Evolutionary conservation across 179 eudicot genomes (phyloP).

Genomic region (Dionaea muscipula): DNA sequence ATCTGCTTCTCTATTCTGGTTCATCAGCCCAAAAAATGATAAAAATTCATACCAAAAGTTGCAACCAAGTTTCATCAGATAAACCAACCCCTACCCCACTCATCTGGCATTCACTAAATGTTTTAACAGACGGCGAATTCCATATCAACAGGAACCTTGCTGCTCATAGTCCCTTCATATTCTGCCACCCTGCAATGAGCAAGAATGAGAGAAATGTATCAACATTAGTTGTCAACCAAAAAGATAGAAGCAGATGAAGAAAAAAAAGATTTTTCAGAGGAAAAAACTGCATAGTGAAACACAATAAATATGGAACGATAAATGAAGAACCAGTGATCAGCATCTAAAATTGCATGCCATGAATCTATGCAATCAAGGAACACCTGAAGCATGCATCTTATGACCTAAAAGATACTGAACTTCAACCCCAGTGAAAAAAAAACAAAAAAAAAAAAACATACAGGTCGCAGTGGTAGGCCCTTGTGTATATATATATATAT

Average conservation of each 20-base stretch:
- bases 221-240: neutral
- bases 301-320: neutral
- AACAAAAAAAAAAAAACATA: constrained; percentile 14
- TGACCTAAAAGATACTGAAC: neutral
- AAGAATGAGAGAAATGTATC: neutral
- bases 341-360: neutral
- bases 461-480: constrained; percentile 40
- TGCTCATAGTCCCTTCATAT: constrained; percentile 34
- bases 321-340: neutral
- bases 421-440: neutral
- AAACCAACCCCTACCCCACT: constrained; percentile 29
- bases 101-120: constrained; percentile 21
- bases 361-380: neutral
- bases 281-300: neutral
- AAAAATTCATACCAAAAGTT: constrained; percentile 8
- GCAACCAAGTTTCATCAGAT: constrained; percentile 14
- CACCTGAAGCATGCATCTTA: neutral
- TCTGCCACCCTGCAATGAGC: constrained; percentile 27
- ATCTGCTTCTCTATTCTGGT: neutral
- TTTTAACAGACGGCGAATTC: constrained; percentile 26
- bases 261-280: neutral
- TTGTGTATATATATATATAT: too few relatives aligned
- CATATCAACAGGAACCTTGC: constrained; percentile 32
- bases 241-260: neutral
- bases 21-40: neutral